Conservation (phyloP, 2,329 filamentous ascomycete genomes). For the Lecanicillium sp. region DNA sequence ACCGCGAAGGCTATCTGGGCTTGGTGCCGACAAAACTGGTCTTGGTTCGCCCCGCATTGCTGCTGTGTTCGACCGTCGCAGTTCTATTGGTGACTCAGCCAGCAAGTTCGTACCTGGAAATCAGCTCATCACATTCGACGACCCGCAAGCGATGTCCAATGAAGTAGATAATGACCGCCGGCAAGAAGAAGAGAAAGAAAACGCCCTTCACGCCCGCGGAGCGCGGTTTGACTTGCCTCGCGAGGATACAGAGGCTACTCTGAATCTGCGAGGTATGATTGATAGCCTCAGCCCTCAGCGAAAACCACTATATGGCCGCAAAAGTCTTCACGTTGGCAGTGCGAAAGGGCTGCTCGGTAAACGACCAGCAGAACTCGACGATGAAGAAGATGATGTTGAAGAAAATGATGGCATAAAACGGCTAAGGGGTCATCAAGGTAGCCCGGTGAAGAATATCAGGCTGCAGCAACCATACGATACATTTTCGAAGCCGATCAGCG, state of each 20-base stretch:
- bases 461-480: slow-evolving; percentile 63
- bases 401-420: slow-evolving; percentile 58
- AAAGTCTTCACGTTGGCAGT: slow-evolving; percentile 70
- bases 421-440: slow-evolving; percentile 63
- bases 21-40: slow-evolving; percentile 62
- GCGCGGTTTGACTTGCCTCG: slow-evolving; percentile 31
- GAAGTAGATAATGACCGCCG: slow-evolving; percentile 54
- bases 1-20: slow-evolving; percentile 51
- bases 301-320: slow-evolving; percentile 56
- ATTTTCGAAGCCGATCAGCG: slow-evolving; percentile 22
- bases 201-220: slow-evolving; percentile 47
- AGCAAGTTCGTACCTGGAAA: slow-evolving; percentile 52
- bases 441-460: slow-evolving; percentile 68
- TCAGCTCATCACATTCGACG: slow-evolving; percentile 51
- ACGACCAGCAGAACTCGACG: slow-evolving; percentile 62
- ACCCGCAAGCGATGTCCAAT: slow-evolving; percentile 53
- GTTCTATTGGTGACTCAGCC: slow-evolving; percentile 62
- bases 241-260: slow-evolving; percentile 53
- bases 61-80: slow-evolving; percentile 61
- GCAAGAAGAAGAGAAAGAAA: slow-evolving; percentile 54
- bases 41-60: slow-evolving; percentile 70
- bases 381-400: slow-evolving; percentile 44
- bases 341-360: slow-evolving; percentile 69
- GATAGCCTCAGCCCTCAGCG: slow-evolving; percentile 71
- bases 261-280: slow-evolving; percentile 70